Evolutionary conservation across 176 grass and related monocot species (phyloP).

Genomic region (Oryza australiensis): DNA sequence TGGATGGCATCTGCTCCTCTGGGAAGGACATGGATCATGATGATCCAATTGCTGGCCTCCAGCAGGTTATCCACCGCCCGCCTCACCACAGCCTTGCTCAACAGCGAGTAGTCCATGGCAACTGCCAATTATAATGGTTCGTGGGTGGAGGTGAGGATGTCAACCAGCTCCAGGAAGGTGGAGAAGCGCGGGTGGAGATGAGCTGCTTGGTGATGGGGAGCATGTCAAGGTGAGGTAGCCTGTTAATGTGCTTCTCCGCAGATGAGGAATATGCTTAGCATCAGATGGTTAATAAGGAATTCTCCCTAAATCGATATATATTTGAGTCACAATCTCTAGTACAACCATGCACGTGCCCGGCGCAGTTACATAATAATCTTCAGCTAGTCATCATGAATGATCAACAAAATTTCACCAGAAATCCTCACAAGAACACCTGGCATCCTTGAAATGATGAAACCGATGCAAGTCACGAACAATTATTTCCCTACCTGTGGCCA

Average conservation of each 20-base stretch:
- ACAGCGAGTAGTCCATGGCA: conserved; percentile 74
- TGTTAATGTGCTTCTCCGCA: too few species aligned
- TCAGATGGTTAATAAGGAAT: neutral
- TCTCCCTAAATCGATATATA: neutral
- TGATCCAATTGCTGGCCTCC: conserved; percentile 41
- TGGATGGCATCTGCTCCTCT: conserved; percentile 48
- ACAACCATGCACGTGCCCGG: neutral
- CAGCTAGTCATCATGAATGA: neutral
- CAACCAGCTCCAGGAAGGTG: too few species aligned
- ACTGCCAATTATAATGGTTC: conserved; percentile 39
- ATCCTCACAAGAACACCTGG: conserved; percentile 50
- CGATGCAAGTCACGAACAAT: conserved; percentile 53
- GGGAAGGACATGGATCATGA: conserved; percentile 67
- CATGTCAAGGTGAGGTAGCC: too few species aligned
- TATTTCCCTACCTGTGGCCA: conserved; percentile 32
- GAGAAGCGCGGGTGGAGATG: too few species aligned
- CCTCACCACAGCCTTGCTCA: conserved; percentile 60
- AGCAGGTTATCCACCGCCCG: conserved; percentile 57
- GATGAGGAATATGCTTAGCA: neutral
- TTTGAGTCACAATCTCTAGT: neutral
- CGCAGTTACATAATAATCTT: neutral
- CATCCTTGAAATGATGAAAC: conserved; percentile 62
- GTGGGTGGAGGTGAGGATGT: neutral
- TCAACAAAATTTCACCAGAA: conserved; percentile 46
- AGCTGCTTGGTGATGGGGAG: too few species aligned